phyloP scores from a whole-genome alignment of 176 grass and related monocot species.

The Musa troglodytarum region DNA sequence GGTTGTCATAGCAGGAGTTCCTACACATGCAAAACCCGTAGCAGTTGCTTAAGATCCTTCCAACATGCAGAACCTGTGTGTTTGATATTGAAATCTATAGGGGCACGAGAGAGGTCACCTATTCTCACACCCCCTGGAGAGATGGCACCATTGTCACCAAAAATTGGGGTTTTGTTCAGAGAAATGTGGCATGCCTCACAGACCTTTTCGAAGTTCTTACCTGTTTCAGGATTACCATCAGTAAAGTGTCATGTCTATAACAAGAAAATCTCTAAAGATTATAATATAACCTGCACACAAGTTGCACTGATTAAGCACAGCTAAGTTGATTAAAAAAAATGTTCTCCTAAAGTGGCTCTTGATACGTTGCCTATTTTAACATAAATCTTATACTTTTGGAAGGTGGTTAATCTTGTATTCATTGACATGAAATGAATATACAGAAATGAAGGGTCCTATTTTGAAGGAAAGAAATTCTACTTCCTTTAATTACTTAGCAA shows the following conservation, averaged over 20 bases:
- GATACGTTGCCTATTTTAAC: background rate
- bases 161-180: constrained; percentile 85
- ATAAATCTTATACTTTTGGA: background rate
- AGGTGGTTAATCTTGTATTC: background rate
- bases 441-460: too few species aligned
- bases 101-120: constrained; percentile 46
- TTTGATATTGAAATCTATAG: background rate
- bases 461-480: too few species aligned
- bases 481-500: too few species aligned
- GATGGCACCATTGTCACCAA: constrained; percentile 91
- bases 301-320: background rate
- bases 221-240: constrained; percentile 32
- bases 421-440: too few species aligned
- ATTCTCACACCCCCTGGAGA: constrained; percentile 77
- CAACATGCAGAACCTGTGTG: background rate
- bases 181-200: constrained; percentile 93
- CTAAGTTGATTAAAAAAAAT: background rate
- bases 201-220: constrained; percentile 87
- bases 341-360: background rate
- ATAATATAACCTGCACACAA: background rate
- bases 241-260: constrained; percentile 2
- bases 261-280: background rate
- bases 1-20: constrained; percentile 93
- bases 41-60: background rate
- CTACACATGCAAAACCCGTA: constrained; percentile 34